phyloP scores from a whole-genome alignment of 2,329 filamentous ascomycete genomes.

The Xylariaceae sp. region DNA sequence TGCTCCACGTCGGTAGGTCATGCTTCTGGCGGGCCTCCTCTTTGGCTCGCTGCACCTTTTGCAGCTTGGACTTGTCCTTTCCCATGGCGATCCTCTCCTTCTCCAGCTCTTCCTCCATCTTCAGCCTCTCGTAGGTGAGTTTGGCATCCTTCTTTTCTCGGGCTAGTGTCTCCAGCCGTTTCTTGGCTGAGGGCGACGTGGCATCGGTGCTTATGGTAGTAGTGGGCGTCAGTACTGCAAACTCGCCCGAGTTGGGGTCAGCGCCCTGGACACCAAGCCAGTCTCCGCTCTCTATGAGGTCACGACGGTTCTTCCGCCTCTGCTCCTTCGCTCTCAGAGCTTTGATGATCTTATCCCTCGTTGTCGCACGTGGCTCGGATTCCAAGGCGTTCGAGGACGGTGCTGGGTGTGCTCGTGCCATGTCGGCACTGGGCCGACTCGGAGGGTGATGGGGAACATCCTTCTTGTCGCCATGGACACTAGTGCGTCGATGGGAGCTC shows the following conservation, averaged over 20 bases:
- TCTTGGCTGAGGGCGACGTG: slow-evolving; percentile 26
- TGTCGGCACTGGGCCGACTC: slow-evolving; percentile 1
- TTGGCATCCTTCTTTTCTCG: slow-evolving; percentile 32
- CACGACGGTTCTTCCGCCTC: slow-evolving; percentile 37
- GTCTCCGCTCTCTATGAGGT: slow-evolving; percentile 50
- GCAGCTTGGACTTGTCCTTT: slow-evolving; percentile 37
- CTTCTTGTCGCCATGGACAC: slow-evolving; percentile 13
- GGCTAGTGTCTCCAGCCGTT: slow-evolving; percentile 30
- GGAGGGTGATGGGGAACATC: slow-evolving; percentile 4
- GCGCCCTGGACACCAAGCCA: slow-evolving; percentile 54
- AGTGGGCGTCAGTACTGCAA: slow-evolving; percentile 45
- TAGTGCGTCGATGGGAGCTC: slow-evolving; percentile 15
- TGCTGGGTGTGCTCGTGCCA: not conserved
- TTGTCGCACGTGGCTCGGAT: slow-evolving; percentile 11
- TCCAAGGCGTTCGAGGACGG: not conserved
- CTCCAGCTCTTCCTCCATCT: slow-evolving; percentile 35
- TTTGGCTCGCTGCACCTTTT: slow-evolving; percentile 40
- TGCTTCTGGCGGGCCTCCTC: slow-evolving; percentile 31
- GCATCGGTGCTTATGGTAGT: slow-evolving; percentile 40
- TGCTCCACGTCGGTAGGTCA: slow-evolving; percentile 38
- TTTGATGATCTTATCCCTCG: slow-evolving; percentile 16
- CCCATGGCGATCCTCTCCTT: slow-evolving; percentile 36
- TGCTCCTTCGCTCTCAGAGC: slow-evolving; percentile 27
- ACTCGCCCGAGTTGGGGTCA: slow-evolving; percentile 51
- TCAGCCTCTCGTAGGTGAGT: slow-evolving; percentile 33